Evolutionary conservation across 2,329 filamentous ascomycete species (phyloP).

Genomic region (Neonectria punicea): DNA sequence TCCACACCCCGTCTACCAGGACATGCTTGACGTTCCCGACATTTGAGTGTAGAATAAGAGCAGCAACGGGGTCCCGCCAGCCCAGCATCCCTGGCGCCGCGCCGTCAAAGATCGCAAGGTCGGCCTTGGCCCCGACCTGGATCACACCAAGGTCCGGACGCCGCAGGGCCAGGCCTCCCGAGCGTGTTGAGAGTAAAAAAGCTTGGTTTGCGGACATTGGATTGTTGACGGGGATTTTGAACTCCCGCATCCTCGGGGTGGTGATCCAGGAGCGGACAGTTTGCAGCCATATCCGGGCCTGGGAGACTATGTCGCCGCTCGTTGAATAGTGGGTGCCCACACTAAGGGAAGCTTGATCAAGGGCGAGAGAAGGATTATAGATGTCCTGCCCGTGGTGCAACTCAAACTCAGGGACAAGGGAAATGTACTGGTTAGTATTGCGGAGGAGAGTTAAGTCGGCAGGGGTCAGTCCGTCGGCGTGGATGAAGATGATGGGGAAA

Average conservation of each 20-base stretch:
- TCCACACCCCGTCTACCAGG: conserved; percentile 15
- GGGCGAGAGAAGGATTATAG: conserved; percentile 40
- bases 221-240: conserved; percentile 53
- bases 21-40: conserved; percentile 18
- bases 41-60: no score
- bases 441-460: not conserved
- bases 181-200: no score
- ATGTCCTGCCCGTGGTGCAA: not conserved
- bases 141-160: no score
- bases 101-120: no score
- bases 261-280: conserved; percentile 45
- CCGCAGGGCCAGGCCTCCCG: no score
- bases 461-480: not conserved
- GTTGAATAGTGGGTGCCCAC: conserved; percentile 62
- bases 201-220: no score
- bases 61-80: no score
- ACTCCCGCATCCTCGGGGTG: conserved; percentile 36
- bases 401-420: not conserved
- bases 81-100: no score
- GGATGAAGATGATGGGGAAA: not conserved
- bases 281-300: conserved; percentile 63
- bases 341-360: conserved; percentile 60
- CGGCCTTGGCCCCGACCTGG: no score
- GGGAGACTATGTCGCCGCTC: conserved; percentile 57
- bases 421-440: not conserved